These are phyloP conservation scores for Wickerhamiella sorbophila DNA, from an alignment of 805 yeast species.

Conservation along the genomic window DNA sequence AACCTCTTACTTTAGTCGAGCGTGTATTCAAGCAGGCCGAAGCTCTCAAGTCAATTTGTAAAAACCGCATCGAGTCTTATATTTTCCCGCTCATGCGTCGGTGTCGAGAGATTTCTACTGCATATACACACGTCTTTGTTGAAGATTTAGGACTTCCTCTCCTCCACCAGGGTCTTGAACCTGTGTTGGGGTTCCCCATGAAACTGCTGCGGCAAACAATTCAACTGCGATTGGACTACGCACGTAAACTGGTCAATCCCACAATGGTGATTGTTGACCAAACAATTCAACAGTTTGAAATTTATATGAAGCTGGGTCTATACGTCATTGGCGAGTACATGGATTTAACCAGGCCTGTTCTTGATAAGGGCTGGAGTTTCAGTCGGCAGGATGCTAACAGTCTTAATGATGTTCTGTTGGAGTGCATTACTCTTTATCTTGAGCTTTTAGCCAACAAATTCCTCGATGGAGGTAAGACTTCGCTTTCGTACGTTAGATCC, in stretches of 20 bases:
- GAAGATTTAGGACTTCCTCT: slow-evolving; percentile 55
- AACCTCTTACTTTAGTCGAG: slow-evolving; percentile 70
- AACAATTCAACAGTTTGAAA: slow-evolving; percentile 70
- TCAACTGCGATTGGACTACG: slow-evolving; percentile 57
- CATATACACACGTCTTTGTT: slow-evolving; percentile 46
- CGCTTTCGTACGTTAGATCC: slow-evolving; percentile 46
- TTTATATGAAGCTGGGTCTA: slow-evolving; percentile 60
- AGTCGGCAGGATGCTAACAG: slow-evolving; percentile 47
- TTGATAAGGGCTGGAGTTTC: slow-evolving; percentile 58
- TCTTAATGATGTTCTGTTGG: slow-evolving; percentile 53
- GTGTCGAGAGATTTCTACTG: slow-evolving; percentile 56
- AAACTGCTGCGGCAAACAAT: slow-evolving; percentile 68
- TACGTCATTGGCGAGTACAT: slow-evolving; percentile 55
- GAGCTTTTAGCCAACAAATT: slow-evolving; percentile 61
- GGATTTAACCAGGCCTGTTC: slow-evolving; percentile 35
- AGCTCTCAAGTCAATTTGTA: slow-evolving; percentile 40
- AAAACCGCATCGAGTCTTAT: slow-evolving; percentile 49
- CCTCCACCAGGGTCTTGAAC: slow-evolving; percentile 38
- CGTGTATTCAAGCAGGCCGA: slow-evolving; percentile 50
- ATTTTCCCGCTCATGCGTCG: slow-evolving; percentile 72
- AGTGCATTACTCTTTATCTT: slow-evolving; percentile 60
- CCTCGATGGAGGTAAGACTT: slow-evolving; percentile 53
- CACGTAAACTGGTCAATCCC: slow-evolving; percentile 64
- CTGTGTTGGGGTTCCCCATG: slow-evolving; percentile 61
- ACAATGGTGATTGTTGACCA: slow-evolving; percentile 95